phyloP scores from a whole-genome alignment of 768 basidiomycete genomes.

The Russula brevipes region DNA sequence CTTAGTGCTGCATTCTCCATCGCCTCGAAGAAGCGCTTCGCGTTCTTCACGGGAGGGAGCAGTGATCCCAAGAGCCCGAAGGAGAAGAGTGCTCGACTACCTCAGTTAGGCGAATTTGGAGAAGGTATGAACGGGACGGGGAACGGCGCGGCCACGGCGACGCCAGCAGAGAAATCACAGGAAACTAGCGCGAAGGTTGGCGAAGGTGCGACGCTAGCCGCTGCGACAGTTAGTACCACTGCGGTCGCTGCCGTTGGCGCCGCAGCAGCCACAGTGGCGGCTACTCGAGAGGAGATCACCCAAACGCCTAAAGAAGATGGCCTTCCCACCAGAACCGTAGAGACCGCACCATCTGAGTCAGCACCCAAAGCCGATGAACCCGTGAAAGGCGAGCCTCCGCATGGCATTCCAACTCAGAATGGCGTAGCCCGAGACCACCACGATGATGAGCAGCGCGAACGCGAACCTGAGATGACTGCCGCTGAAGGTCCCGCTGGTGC shows the following conservation, averaged over 20 bases:
- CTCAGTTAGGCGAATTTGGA: conserved; percentile 62
- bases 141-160: conserved; percentile 23
- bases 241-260: conserved; percentile 22
- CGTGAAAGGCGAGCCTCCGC: conserved; percentile 18
- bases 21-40: conserved; percentile 57
- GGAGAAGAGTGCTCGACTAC: conserved; percentile 33
- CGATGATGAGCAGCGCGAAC: background rate
- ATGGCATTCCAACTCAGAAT: conserved; percentile 7
- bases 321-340: conserved; percentile 22
- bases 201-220: conserved; percentile 4
- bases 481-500: background rate
- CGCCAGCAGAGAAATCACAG: conserved; percentile 9
- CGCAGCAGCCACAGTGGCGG: background rate
- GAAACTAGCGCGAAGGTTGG: conserved; percentile 11
- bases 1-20: conserved; percentile 39
- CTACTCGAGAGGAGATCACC: background rate
- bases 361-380: conserved; percentile 24
- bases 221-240: conserved; percentile 23
- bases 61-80: conserved; percentile 31
- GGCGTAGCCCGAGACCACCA: conserved; percentile 1
- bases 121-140: conserved; percentile 41
- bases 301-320: conserved; percentile 19
- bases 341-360: conserved; percentile 17
- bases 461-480: background rate
- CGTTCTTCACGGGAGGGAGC: conserved; percentile 42